Percentiles rank a stretch among this genome's conserved stretches.
Conservation (phyloP, 1,284 basidiomycete genomes). For the Schizophyllum amplum region DNA sequence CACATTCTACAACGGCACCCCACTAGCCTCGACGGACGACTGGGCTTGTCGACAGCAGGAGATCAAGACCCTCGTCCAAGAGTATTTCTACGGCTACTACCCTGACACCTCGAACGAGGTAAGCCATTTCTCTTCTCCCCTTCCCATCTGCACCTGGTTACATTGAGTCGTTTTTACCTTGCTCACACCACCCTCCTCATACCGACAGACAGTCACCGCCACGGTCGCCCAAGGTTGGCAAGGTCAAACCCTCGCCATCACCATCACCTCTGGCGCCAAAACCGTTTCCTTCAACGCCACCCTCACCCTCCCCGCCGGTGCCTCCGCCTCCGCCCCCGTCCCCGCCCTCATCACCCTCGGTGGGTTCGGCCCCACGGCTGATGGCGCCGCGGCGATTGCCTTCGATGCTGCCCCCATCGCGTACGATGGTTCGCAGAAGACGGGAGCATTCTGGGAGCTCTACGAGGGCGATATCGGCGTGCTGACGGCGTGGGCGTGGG, state of each 20-base stretch:
- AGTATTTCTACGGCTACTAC: slow-evolving; percentile 39
- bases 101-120: slow-evolving; percentile 34
- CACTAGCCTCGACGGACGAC: slow-evolving; percentile 31
- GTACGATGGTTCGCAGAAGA: slow-evolving; percentile 40
- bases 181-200: background rate
- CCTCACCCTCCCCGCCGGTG: slow-evolving; percentile 33
- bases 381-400: slow-evolving; percentile 37
- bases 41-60: slow-evolving; percentile 42
- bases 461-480: slow-evolving; percentile 31
- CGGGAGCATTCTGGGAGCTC: slow-evolving; percentile 44
- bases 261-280: slow-evolving; percentile 29
- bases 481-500: slow-evolving; percentile 52
- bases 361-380: slow-evolving; percentile 38
- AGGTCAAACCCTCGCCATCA: slow-evolving; percentile 35
- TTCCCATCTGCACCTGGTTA: too few species aligned
- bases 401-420: slow-evolving; percentile 29
- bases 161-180: too few species aligned
- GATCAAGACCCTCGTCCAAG: slow-evolving; percentile 36
- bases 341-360: slow-evolving; percentile 45
- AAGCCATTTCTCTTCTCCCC: slow-evolving; percentile 27
- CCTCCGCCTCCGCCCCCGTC: slow-evolving; percentile 31
- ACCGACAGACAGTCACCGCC: background rate
- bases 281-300: slow-evolving; percentile 36
- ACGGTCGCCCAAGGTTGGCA: background rate
- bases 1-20: slow-evolving; percentile 32